phyloP scores from a whole-genome alignment of 352 stramenopile genomes.

The Salisapilia sapeloensis region DNA sequence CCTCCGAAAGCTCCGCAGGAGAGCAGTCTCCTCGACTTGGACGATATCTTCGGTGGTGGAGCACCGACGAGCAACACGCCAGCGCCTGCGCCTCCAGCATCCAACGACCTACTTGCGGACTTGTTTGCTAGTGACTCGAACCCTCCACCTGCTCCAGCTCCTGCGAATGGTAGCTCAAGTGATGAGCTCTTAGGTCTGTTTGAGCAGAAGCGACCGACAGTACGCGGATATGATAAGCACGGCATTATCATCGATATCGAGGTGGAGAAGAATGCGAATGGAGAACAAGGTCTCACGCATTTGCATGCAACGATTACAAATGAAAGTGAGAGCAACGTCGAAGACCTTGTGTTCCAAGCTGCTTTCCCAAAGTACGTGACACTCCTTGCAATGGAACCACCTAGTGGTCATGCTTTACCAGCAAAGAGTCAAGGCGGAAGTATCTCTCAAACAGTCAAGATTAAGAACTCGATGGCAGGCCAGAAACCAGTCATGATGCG shows the following conservation, averaged over 20 bases:
- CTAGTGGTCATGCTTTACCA: constrained; percentile 83
- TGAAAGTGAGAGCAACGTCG: constrained; percentile 62
- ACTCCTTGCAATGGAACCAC: constrained; percentile 96
- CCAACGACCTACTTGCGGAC: constrained; percentile 89
- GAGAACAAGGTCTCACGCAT: constrained; percentile 83
- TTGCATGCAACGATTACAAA: constrained; percentile 91
- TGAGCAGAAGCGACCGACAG: constrained; percentile 17
- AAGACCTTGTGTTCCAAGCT: constrained; percentile 87
- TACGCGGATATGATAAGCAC: constrained; percentile 93
- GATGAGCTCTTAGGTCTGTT: constrained; percentile 4
- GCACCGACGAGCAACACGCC: constrained; percentile 7
- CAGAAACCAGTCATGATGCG: constrained; percentile 83
- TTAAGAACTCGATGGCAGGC: constrained; percentile 91
- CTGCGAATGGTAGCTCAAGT: too few species aligned
- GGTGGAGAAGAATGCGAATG: constrained; percentile 86
- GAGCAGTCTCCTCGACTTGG: constrained; percentile 86
- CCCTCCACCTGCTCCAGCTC: constrained; percentile 5
- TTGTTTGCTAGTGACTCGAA: constrained; percentile 75
- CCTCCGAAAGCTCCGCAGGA: constrained; percentile 3
- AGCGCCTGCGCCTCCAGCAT: constrained; percentile 7
- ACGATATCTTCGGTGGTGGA: constrained; percentile 89
- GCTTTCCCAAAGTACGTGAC: constrained; percentile 97
- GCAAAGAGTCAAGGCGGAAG: constrained; percentile 48
- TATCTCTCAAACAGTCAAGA: constrained; percentile 92
- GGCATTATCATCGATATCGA: constrained; percentile 86